These are phyloP conservation scores for Alnus glutinosa DNA, from an alignment of 306 rosid species.

Conservation along the genomic window DNA sequence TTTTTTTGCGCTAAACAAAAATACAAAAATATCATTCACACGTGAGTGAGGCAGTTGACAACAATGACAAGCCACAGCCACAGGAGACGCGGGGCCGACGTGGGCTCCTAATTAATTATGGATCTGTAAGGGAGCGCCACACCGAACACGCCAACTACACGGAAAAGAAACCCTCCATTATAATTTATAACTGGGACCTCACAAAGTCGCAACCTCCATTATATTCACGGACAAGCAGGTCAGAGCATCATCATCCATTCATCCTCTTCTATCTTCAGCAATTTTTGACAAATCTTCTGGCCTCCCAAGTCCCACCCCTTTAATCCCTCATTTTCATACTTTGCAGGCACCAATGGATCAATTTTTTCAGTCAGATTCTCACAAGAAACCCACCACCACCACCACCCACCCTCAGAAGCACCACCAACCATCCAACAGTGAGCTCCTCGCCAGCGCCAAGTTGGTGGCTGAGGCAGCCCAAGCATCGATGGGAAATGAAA, in stretches of 20 bases:
- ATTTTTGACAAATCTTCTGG: not conserved
- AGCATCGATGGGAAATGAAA: not conserved
- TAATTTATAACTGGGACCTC: not conserved
- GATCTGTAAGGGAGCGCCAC: too few species aligned
- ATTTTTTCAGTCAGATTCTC: not conserved
- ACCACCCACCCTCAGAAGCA: not conserved
- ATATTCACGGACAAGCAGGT: not conserved
- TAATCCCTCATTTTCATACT: not conserved
- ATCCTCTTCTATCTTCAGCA: not conserved
- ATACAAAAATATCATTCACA: not conserved
- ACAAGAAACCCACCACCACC: not conserved
- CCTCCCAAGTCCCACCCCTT: not conserved
- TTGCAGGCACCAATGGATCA: not conserved
- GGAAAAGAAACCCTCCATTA: not conserved
- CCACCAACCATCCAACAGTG: constrained; percentile 11
- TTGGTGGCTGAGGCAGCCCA: constrained; percentile 25
- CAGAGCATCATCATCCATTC: not conserved
- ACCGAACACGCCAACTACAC: not conserved
- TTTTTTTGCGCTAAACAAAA: too few species aligned
- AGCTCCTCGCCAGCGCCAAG: constrained; percentile 38
- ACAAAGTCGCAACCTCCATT: not conserved
- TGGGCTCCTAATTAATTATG: too few species aligned
- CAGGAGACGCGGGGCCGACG: too few species aligned
- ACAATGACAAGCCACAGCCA: too few species aligned
- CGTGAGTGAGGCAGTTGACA: not conserved